phyloP scores from a whole-genome alignment of 2,329 filamentous ascomycete genomes.

The Fusarium heterosporum region DNA sequence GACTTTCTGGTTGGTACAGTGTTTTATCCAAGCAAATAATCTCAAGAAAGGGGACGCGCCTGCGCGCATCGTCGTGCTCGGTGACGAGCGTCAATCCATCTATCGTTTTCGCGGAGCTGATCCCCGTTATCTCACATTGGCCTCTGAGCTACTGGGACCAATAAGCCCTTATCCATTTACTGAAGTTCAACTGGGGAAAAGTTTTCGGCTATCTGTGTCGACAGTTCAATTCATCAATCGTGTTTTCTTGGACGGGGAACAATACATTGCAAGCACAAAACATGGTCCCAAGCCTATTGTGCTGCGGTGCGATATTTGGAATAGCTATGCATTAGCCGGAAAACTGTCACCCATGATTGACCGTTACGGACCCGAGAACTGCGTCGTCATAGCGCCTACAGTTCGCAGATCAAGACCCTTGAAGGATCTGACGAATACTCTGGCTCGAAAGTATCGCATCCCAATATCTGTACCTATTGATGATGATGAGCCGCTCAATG shows the following conservation, averaged over 20 bases:
- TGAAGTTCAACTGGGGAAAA: constrained; percentile 36
- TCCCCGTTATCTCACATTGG: constrained; percentile 44
- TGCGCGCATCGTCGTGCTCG: constrained; percentile 46
- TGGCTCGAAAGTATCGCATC: constrained; percentile 23
- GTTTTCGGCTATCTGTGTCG: constrained; percentile 46
- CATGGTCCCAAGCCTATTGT: constrained; percentile 47
- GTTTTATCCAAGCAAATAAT: constrained; percentile 45
- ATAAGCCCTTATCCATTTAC: constrained; percentile 42
- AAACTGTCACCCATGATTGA: constrained; percentile 38
- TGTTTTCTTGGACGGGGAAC: constrained; percentile 43
- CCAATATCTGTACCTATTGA: constrained; percentile 41
- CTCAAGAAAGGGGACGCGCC: constrained; percentile 17
- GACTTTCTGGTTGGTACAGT: constrained; percentile 44
- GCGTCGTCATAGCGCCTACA: constrained; percentile 25
- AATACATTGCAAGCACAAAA: constrained; percentile 48
- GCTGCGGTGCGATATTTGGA: constrained; percentile 31
- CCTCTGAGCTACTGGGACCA: constrained; percentile 36
- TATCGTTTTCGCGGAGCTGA: constrained; percentile 48
- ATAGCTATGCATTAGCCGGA: constrained; percentile 22
- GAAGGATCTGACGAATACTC: constrained; percentile 1
- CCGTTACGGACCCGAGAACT: constrained; percentile 36
- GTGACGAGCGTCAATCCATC: constrained; percentile 50
- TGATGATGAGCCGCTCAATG: constrained; percentile 44
- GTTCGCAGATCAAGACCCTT: constrained; percentile 1
- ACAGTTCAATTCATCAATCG: constrained; percentile 46